Evolutionary conservation across 2,329 filamentous ascomycete genomes (phyloP), one percentile per base, ranked within the genome.

Genomic region (Scolecobasidium constrictum): DNA sequence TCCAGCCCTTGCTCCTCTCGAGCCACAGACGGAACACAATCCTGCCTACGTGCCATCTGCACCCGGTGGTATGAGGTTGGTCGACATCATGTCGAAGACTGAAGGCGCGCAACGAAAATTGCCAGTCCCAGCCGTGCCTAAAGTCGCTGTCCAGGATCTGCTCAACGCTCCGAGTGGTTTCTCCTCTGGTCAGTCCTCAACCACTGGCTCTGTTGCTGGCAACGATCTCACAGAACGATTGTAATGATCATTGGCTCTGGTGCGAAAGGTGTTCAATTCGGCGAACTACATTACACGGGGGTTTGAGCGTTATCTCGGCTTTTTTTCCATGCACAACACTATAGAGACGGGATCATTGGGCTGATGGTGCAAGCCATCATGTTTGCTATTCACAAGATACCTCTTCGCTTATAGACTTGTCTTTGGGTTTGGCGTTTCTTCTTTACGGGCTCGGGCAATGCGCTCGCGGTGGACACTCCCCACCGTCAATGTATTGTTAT

Each of bases 21-120:
- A 85, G 57, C 77, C 77, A 1, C 71, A 74, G 42, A 69, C 76
- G 11, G 75, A 78, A 46, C 71, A 70, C 23, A 73, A 75, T 49
- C 71, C 72, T 49, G 72, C 73, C 7, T 77, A 75, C 56, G 68
- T 72, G 42, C 71, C 71, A n/a, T 65, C 59, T 41, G 67, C 70
- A 28, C 55, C 54, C 23, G 75, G 71, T 44, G 87, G 87, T 33
- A 76, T 93, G 45, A 83, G 86, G 31, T 81, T 96, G 53, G 84
- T 81, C 46, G 90, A 96, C 60, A 96, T 96, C 56, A 92, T 96
- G 68, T 86, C 83, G 56, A 81, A 83, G 52, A 76, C 86, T 1
- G 88, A 95, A 49, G 86, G 86, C 28, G 82, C 83, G 18, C 85
- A 92, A 65, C 73, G 90, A 53, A 96, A 96, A 63, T 71, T 96